Base-by-base conservation (phyloP, 768 basidiomycete genomes). In the Gloeostereum incarnatum region DNA sequence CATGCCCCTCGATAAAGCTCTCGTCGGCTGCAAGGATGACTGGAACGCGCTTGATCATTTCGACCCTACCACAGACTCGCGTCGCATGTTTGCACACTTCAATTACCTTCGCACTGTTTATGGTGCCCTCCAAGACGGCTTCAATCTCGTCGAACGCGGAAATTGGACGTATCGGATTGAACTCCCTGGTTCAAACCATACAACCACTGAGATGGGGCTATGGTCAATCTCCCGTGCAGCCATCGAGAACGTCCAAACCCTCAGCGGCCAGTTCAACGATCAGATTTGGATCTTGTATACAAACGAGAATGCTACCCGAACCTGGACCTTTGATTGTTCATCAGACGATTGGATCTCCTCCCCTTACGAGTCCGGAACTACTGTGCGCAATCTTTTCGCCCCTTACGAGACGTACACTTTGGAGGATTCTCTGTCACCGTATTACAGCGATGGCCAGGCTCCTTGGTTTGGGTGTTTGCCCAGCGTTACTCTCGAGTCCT, bases 21-120 rank as follows among this genome's bases (percentile, higher is more conserved):
- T 90, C 22, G 63, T 90, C 13, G 92, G 90, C 32, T 96, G 92
- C 55, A 50, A 81, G 32, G 89, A 94, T 52, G 79, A 86, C 48
- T 92, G 86, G 88, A 93, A 94, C 56, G 75, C 85, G 2, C 75
- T 93, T 22, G 92, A 96, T 50, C 92, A 96, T 56, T 94, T 94
- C 55, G 92, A 96, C 57, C 89, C 90, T 19, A 93, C 91, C 2
- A 63, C 80, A 9, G 80, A 86, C 50, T 70, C 71, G 26, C 75
- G 84, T 26, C 80, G 89, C 40, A 52, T 88, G 41, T 78, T 88
- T 50, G 55, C 74, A 13, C 86, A 84, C 38, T 81, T 88, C 62
- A 56, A 81, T 40, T 68, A 75, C 49, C 66, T 94, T 25, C 81
- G 92, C 21, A 55, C 55, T 5, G 58, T 66, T 10, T 94, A 82